Base-by-base conservation (phyloP, 2,329 filamentous ascomycete species). In the Dryadomyces sulphureus region DNA sequence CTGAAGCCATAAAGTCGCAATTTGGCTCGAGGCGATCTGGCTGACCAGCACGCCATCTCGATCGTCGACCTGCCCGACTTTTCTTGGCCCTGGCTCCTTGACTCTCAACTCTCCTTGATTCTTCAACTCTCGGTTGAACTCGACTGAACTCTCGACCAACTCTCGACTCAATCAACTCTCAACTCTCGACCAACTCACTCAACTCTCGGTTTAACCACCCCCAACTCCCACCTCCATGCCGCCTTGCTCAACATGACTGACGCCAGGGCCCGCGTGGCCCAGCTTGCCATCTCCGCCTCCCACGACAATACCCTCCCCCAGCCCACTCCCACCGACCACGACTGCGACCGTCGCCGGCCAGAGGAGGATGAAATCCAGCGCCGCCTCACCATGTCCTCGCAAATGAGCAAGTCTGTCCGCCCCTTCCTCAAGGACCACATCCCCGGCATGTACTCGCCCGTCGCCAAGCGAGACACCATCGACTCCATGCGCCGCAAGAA, bases 341-440 rank as follows among this genome's bases (percentile, higher is more conserved):
- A 68, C 56, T 76, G 72, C 56, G 67, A 75, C 51, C 65, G 70
- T 52, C 60, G 66, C 49, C 62, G 70, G 48, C 67, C 66, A 20
- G 65, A 71, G 49, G 69, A 74, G 48, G 65, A 68, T 52, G 66
- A 69, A 50, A 62, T 62, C 45, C 64, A 65, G 36, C 66, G 72
- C 19, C 62, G 75, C 42, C 65, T 68, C 54, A 76, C 70, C 59
- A 77, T 78, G 70, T 68, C 74, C 41, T 68, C 70, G 50, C 81
- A 81, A 53, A 81, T 84, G 52, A 76, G 79, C 56, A 78, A 86
- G 65, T 85, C 84, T 48, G 79, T 94, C 52, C 83, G 82, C 32
- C 89, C 90, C 2, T 96, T 94, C 60, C 76, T 96, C 45, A 80
- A 84, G 54, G 84, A 88, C 60, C 89, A 96, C 59, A 94, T 95